A percentile compares a stretch with the other conserved stretches of the same genome.
phyloP scores from a whole-genome alignment of 495 filamentous ascomycete species.

The Letharia lupina region DNA sequence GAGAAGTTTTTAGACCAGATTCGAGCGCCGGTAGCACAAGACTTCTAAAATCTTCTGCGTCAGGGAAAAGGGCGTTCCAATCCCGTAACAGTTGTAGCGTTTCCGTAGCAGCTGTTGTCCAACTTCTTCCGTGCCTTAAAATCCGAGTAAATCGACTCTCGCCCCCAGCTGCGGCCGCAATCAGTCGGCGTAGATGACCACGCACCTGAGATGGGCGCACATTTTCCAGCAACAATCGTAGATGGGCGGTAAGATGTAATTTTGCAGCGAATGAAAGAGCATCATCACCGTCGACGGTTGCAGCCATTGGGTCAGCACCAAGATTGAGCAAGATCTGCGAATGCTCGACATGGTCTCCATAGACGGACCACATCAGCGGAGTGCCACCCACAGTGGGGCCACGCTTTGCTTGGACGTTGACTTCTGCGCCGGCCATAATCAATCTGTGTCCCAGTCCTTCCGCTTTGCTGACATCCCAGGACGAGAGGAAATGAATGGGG shows the following conservation, averaged over 20 bases:
- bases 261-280: constrained; percentile 26
- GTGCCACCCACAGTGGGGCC: constrained; percentile 27
- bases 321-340: constrained; percentile 24
- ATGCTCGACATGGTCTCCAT: constrained; percentile 23
- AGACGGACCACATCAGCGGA: constrained; percentile 27
- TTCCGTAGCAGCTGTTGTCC: constrained; percentile 20
- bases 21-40: constrained; percentile 20
- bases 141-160: constrained; percentile 27
- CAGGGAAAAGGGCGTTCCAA: constrained; percentile 24
- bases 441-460: constrained; percentile 23
- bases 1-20: constrained; percentile 15
- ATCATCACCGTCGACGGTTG: constrained; percentile 19
- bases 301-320: constrained; percentile 24
- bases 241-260: constrained; percentile 22
- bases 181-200: constrained; percentile 19
- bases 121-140: constrained; percentile 21
- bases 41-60: constrained; percentile 17
- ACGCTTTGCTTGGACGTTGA: constrained; percentile 25
- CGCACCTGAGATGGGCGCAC: constrained; percentile 21
- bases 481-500: constrained; percentile 25
- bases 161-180: constrained; percentile 22
- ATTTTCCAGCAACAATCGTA: constrained; percentile 26
- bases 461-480: constrained; percentile 22
- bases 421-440: constrained; percentile 27
- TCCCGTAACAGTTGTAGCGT: constrained; percentile 20